Conservation (phyloP, 495 filamentous ascomycete species). For the Aspergillus bertholletiae region DNA sequence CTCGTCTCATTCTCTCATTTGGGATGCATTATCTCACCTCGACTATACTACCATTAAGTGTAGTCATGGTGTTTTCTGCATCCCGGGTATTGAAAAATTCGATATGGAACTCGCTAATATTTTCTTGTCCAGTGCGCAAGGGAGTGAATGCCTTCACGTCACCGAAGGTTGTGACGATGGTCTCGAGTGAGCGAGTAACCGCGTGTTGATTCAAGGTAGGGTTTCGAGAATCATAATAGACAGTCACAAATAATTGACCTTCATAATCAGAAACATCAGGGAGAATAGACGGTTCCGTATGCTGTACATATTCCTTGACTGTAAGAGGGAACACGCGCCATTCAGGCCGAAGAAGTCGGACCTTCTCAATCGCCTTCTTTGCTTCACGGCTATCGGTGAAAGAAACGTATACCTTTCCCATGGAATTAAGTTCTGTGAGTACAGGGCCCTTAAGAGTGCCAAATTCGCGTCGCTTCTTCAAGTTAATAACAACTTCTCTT, state of each 20-base stretch:
- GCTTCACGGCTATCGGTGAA: constrained; percentile 58
- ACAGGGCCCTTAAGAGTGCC: constrained; percentile 28
- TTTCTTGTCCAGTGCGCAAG: constrained; percentile 27
- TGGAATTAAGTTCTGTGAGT: constrained; percentile 25
- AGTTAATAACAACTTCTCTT: constrained; percentile 1
- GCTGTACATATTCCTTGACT: constrained; percentile 32
- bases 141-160: constrained; percentile 49
- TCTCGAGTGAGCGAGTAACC: constrained; percentile 32
- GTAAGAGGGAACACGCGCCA: constrained; percentile 51
- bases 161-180: constrained; percentile 49
- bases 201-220: constrained; percentile 16
- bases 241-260: constrained; percentile 27
- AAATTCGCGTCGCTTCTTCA: constrained; percentile 30
- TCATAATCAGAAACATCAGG: constrained; percentile 36
- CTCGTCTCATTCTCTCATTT: background rate
- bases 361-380: constrained; percentile 40
- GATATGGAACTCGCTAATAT: constrained; percentile 28
- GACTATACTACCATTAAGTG: constrained; percentile 43
- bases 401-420: constrained; percentile 49
- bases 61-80: constrained; percentile 31
- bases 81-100: constrained; percentile 55
- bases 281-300: constrained; percentile 17
- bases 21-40: constrained; percentile 37
- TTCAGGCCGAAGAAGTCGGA: constrained; percentile 38
- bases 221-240: constrained; percentile 25